Evolutionary conservation across 2,329 filamentous ascomycete species (phyloP), one percentile per base, ranked within the genome.

Genomic region (Clarireedia sp.): DNA sequence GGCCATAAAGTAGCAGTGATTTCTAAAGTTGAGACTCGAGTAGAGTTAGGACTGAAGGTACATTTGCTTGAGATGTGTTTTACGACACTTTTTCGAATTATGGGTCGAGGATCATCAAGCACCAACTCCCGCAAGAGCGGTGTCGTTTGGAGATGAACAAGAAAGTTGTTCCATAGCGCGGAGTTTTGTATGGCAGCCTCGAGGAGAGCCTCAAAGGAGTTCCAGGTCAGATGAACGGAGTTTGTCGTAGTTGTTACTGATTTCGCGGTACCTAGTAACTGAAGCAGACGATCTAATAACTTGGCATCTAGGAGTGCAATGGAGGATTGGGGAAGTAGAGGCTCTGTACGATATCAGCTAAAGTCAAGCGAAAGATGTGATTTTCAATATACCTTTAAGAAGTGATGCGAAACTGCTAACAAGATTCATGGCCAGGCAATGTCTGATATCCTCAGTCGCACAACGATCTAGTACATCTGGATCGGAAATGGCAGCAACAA

Each of bases 401-500:
- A 83, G 75, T 43, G 74, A 67, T 16, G 79, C 68, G 48, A 86
- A 73, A 58, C 75, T 78, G 53, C 82, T 77, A 21, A 86, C 71
- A n/a, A 86, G 71, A 55, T 75, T 74, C 41, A 74, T 71, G 10
- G 75, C 74, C 54, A 86, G 75, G 26, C 72, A 68, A 26, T 78
- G 71, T 58, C 73, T 76, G 48, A 81, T 65, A 38, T 71, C 68
- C 51, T 72, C 71, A 48, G 70, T 73, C 9, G 69, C 66, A 55
- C 75, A 73, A 41, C 67, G 69, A 8, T 74, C 72, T 14, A 79
- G 70, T 58, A 86, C 72, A 19, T 78, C 73, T 23, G 76, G 71
- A 56, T 85, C 78, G 12, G 78, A 81, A 49, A 89, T 76, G 6
- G 83, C 83, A 17, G 77, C 72, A 33, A 85, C 77, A 21, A 87